Evolutionary conservation across 768 basidiomycete genomes (phyloP), one percentile per base, ranked within the genome.

Genomic region (Tricholoma furcatifolium): DNA sequence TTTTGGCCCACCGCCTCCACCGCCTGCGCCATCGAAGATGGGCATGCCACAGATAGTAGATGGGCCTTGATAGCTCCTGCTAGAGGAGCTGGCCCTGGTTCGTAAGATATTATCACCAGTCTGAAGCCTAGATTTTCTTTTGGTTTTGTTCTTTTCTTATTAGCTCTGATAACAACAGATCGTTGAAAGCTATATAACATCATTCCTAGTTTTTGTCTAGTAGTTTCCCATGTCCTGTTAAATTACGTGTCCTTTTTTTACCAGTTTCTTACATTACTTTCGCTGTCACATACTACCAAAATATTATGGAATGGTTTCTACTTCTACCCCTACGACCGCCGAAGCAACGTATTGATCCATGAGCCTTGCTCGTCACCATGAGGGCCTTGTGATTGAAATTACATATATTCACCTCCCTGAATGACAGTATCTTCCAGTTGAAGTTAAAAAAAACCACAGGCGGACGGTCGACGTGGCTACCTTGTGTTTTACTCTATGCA

Each of bases 11-110:
- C 57, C 41, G 21, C 27, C 45, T 27, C 58, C 56, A 27, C 58
- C 70, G 39, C 65, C 67, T 18, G 65, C 70, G 30, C 61, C 70
- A 23, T 68, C 75, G 14, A 79, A 77, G 54, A 70, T 79, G 67
- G 70, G 69, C 54, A 63, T 77, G 17, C 71, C 74, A 7, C 73
- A 75, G 59, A 70, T 73, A 57, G 66, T 72, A 31, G 74, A 74
- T 56, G 72, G 73, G 12, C 70, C 65, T 53, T 75, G 51, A 59
- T 42, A 51, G 32, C 21, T 47, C 20, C 36, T 34, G 34, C n/a
- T 39, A n/a, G n/a, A n/a, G n/a, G n/a, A n/a, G n/a, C 18, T 42
- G 34, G 47, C 30, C 21, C 20, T 53, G 21, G 31, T 11, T 30
- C 50, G 23, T 36, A 41, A 31, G 46, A 45, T 50, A 39, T 49